These are phyloP conservation scores for Macadamia tetraphylla DNA, from an alignment of 164 flowering plant species.

Conservation along the genomic window DNA sequence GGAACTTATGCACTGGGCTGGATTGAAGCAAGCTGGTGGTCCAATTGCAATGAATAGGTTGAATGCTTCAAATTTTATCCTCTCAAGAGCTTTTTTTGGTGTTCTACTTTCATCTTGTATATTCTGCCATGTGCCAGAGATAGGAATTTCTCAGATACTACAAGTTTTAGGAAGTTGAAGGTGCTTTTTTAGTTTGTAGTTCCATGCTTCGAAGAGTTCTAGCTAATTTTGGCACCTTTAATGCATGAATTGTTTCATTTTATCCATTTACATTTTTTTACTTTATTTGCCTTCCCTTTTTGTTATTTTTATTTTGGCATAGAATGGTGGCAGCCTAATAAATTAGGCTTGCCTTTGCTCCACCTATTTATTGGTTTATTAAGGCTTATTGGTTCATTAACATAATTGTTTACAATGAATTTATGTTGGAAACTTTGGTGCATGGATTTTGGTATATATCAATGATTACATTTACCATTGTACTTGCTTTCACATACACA, in stretches of 20 bases:
- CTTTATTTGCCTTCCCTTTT: background rate
- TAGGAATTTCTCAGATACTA: conserved; percentile 29
- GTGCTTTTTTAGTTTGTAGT: conserved; percentile 18
- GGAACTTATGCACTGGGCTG: conserved; percentile 1
- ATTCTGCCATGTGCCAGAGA: conserved; percentile 22
- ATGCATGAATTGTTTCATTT: conserved; percentile 9
- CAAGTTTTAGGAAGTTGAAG: conserved; percentile 17
- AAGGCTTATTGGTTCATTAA: background rate
- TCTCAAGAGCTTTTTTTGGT: conserved; percentile 19
- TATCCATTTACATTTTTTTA: background rate
- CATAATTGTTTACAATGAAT: background rate
- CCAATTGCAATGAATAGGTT: conserved; percentile 15
- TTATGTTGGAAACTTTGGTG: background rate
- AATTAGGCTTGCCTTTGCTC: background rate
- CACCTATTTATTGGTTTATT: background rate
- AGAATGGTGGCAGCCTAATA: too few relatives aligned
- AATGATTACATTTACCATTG: too few relatives aligned
- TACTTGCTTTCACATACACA: too few relatives aligned
- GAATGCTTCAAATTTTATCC: conserved; percentile 15
- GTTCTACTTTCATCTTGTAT: conserved; percentile 28
- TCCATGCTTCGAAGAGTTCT: conserved; percentile 13
- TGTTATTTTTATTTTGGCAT: background rate
- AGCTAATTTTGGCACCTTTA: conserved; percentile 6
- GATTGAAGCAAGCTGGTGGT: conserved; percentile 3
- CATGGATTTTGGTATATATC: too few relatives aligned